Base-by-base conservation (phyloP, 2,329 filamentous ascomycete species). In the Ophiostoma novo-ulmi region DNA sequence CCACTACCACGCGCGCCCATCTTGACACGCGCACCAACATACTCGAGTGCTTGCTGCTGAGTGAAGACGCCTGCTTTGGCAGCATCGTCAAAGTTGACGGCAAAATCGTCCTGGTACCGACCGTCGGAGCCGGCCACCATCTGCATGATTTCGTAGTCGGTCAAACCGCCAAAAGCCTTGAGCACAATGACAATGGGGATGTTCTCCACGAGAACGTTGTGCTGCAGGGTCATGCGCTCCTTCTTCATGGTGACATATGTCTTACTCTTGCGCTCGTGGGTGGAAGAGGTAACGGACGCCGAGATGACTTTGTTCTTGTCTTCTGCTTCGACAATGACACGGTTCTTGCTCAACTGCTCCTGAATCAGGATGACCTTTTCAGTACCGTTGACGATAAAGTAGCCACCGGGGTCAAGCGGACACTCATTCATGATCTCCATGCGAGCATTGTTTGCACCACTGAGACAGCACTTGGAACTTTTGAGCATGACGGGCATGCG, bases 321-420 rank as follows among this genome's bases (percentile, higher is more conserved):
- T 76, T 94, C 92, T 70, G 92, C 90, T 80, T 99, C 96, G 20
- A 99, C 94, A 78, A 99, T 97, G 77, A 99, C 92, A 82, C 95
- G 89, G 80, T 99, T 99, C 86, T 99, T 99, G 85, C 95, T 99
- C 78, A 99, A 83, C 81, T 99, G 95, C 78, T 99, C 96, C 80
- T 99, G 95, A 17, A 99, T 96, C 63, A 99, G 83, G 77, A 99
- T 99, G 75, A 99, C 95, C 83, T 99, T 99, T 80, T 99, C 95
- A 26, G 96, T 97, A 66, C 95, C 95, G 76, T 94, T 93, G 75
- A 98, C 93, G 77, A 99, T 95, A 77, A 99, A 99, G 80, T 99
- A 99, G 69, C 95, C 95, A 73, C 95, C 95, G 0, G 96, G 95
- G 77, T 99, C 95, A 58, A 99, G 84, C 17, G 95, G 93, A 77